Conservation (phyloP, 140 eudicot genomes). For the Bidens hawaiensis region DNA sequence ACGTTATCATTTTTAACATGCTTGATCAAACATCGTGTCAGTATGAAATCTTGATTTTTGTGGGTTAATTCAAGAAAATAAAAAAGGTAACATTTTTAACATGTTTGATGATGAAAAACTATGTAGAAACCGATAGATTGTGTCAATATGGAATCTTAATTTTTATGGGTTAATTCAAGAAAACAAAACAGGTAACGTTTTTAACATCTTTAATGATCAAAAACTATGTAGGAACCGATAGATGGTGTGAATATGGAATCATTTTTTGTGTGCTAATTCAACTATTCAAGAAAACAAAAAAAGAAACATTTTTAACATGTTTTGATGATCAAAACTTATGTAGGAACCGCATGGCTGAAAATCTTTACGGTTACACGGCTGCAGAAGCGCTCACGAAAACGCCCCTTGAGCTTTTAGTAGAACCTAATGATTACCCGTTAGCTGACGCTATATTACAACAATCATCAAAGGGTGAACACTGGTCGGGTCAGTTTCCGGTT, state of each 20-base stretch:
- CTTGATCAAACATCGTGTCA: no score
- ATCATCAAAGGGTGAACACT: conserved; percentile 40
- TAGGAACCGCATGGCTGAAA: conserved; percentile 89
- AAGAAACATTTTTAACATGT: background rate
- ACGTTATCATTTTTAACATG: background rate
- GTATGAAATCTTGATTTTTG: background rate
- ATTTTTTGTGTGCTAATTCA: no score
- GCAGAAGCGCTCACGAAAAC: conserved; percentile 69
- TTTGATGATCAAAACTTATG: conserved; percentile 11
- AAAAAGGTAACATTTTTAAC: background rate
- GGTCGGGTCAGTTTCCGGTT: conserved; percentile 93
- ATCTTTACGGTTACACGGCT: conserved; percentile 68
- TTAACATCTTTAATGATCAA: no score
- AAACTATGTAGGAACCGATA: no score
- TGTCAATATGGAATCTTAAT: no score
- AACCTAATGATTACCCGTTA: conserved; percentile 36
- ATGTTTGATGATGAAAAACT: no score
- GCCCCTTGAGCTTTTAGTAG: conserved; percentile 48
- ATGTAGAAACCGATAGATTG: no score
- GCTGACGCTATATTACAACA: conserved; percentile 54
- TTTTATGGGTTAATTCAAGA: no score
- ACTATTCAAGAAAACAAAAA: no score
- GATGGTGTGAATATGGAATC: no score
- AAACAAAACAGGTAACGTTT: no score
- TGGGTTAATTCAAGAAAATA: background rate